These are phyloP conservation scores for Yarrowia yakushimensis DNA, from an alignment of 805 yeast genomes.

Conservation along the genomic window DNA sequence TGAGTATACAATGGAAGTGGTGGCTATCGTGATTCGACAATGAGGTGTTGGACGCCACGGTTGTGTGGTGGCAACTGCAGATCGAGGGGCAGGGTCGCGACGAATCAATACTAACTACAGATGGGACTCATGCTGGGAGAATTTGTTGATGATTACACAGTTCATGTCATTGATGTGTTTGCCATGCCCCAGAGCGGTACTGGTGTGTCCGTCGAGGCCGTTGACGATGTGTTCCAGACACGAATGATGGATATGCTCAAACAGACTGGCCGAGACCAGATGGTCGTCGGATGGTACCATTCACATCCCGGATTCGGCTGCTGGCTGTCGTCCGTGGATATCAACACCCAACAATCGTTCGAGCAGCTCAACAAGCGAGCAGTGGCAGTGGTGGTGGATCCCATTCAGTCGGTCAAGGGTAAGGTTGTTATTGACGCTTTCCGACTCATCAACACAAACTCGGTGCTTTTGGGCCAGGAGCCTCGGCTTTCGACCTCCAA, in stretches of 20 bases:
- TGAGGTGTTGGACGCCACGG: not conserved
- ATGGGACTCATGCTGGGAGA: slow-evolving; percentile 99
- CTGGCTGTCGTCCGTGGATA: slow-evolving; percentile 97
- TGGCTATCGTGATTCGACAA: not conserved
- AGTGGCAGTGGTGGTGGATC: slow-evolving; percentile 97
- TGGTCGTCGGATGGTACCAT: slow-evolving; percentile 99
- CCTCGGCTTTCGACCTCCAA: slow-evolving; percentile 97
- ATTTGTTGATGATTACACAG: slow-evolving; percentile 94
- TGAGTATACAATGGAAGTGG: slow-evolving; percentile 27
- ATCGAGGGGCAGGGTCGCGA: not conserved
- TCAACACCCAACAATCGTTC: slow-evolving; percentile 94
- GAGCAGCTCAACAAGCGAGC: slow-evolving; percentile 94
- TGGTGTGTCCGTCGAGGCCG: slow-evolving; percentile 98
- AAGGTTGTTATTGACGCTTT: slow-evolving; percentile 98
- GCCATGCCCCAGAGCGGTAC: slow-evolving; percentile 98
- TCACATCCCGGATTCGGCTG: slow-evolving; percentile 99
- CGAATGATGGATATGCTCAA: slow-evolving; percentile 99
- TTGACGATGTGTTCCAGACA: slow-evolving; percentile 97
- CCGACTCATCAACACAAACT: slow-evolving; percentile 82
- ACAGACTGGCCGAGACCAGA: slow-evolving; percentile 98
- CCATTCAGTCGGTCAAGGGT: slow-evolving; percentile 97
- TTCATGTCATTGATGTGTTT: slow-evolving; percentile 95
- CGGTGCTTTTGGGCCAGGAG: slow-evolving; percentile 92
- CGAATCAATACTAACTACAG: slow-evolving; percentile 4
- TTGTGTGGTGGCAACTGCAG: slow-evolving; percentile 2